Conservation (phyloP, 805 yeast genomes). For the Starmerella vaccinii region DNA sequence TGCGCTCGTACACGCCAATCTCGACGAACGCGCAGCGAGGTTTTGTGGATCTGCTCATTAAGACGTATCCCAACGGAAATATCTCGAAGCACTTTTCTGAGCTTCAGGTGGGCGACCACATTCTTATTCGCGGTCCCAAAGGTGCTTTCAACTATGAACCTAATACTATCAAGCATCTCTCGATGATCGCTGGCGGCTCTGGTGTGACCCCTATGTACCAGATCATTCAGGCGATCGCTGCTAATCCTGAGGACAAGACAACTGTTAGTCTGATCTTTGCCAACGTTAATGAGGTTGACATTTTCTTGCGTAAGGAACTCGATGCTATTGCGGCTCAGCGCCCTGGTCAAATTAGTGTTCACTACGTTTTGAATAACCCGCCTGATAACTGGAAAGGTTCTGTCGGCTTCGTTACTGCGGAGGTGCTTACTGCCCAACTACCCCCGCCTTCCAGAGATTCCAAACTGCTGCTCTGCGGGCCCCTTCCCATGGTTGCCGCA, state of each 20-base stretch:
- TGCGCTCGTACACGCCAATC: slow-evolving; percentile 84
- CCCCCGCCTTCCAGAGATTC: slow-evolving; percentile 52
- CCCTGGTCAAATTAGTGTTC: slow-evolving; percentile 42
- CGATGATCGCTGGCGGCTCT: slow-evolving; percentile 95
- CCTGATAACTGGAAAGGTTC: slow-evolving; percentile 68
- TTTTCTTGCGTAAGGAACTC: slow-evolving; percentile 68
- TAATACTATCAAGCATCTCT: slow-evolving; percentile 60
- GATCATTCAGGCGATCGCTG: slow-evolving; percentile 68
- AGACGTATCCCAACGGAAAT: slow-evolving; percentile 74
- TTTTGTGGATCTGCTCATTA: slow-evolving; percentile 72
- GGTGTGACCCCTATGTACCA: slow-evolving; percentile 89
- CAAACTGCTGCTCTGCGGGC: slow-evolving; percentile 82
- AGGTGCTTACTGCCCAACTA: slow-evolving; percentile 50
- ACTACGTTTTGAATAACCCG: slow-evolving; percentile 63
- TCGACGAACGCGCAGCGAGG: slow-evolving; percentile 63
- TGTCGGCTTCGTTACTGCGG: slow-evolving; percentile 70
- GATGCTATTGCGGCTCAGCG: slow-evolving; percentile 46
- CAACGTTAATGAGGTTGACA: slow-evolving; percentile 68
- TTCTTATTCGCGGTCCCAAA: slow-evolving; percentile 67
- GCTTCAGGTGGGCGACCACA: slow-evolving; percentile 65
- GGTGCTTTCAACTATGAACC: slow-evolving; percentile 78
- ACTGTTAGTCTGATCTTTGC: slow-evolving; percentile 69
- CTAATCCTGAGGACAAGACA: slow-evolving; percentile 69
- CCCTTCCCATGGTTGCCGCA: slow-evolving; percentile 83
- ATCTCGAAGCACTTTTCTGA: slow-evolving; percentile 64